Base-by-base conservation (phyloP, 2,329 filamentous ascomycete genomes). In the Eurotiales sp. region DNA sequence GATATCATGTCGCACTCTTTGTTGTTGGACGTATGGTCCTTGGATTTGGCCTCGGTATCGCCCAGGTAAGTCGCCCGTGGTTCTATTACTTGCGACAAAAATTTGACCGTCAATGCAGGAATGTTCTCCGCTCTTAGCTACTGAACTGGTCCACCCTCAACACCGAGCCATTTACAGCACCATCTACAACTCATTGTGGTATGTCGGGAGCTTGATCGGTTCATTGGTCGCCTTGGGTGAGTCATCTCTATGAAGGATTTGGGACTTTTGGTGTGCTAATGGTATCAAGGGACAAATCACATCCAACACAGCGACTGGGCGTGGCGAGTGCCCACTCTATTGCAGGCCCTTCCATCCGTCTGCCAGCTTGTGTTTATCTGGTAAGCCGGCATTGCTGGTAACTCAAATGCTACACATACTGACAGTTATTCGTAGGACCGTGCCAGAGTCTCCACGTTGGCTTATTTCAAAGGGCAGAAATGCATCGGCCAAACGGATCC, bases 131-230 rank as follows among this genome's bases (percentile, higher is more conserved):
- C 72, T 86, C 45, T 74, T 86, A 7, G 74, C 86, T 10, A 82
- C 81, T 3, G 84, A 87, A 71, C 77, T 87, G 54, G 82, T 79
- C 68, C 84, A 87, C 61, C 83, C 84, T 21, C 84, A 86, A 61
- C 83, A 87, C 62, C 80, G 84, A 62, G 83, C 78, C 25, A 79
- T 78, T 23, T 75, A 86, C 43, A 86, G 83, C 1, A 76, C 83
- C 12, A 75, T 86, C 52, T 86, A 86, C 69, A 86, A 87, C 66
- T 85, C 81, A 59, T 67, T 86, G 47, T 87, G 83, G 83, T 84
- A 85, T 63, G 65, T 83, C 50, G 82, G 81, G 40, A 65, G 70
- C 32, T 76, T 77, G 45, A 73, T 75, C 2, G 75, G 74, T 4
- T 72, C 75, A 21, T 69, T 71, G 41, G 53, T 55, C 42, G 55